phyloP scores from a whole-genome alignment of 2,329 filamentous ascomycete genomes.

The Dothistroma septosporum region DNA sequence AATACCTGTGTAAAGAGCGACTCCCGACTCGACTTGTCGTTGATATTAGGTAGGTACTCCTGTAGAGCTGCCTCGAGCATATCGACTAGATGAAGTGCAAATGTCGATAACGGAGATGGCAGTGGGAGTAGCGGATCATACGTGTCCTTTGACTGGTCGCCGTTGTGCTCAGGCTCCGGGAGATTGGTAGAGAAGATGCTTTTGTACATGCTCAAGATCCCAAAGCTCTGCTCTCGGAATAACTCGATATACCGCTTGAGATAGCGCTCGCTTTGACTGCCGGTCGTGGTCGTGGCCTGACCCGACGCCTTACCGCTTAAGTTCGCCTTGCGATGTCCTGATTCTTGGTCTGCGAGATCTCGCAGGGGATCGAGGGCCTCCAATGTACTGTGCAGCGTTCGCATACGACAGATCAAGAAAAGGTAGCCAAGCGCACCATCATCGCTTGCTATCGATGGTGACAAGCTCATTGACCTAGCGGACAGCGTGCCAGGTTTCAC shows the following conservation, averaged over 20 bases:
- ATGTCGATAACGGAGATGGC: slow-evolving; percentile 75
- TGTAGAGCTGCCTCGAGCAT: slow-evolving; percentile 74
- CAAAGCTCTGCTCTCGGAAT: slow-evolving; percentile 95
- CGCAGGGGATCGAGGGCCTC: slow-evolving; percentile 79
- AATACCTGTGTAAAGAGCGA: slow-evolving; percentile 87
- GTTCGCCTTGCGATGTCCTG: slow-evolving; percentile 40
- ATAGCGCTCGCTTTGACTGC: slow-evolving; percentile 90
- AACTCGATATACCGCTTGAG: slow-evolving; percentile 95
- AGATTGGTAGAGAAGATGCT: slow-evolving; percentile 72
- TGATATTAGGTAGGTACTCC: slow-evolving; percentile 74
- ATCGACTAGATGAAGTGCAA: slow-evolving; percentile 76
- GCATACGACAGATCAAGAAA: slow-evolving; percentile 81
- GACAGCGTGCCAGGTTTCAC: slow-evolving; percentile 26
- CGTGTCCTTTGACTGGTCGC: not conserved
- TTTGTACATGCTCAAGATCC: slow-evolving; percentile 89
- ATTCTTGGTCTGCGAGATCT: slow-evolving; percentile 86
- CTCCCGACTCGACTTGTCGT: slow-evolving; percentile 74
- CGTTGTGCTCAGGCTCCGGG: slow-evolving; percentile 28
- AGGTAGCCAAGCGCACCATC: slow-evolving; percentile 73
- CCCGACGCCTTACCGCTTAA: slow-evolving; percentile 37
- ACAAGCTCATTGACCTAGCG: slow-evolving; percentile 29
- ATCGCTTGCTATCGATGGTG: slow-evolving; percentile 25
- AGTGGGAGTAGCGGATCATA: slow-evolving; percentile 49
- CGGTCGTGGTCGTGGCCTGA: slow-evolving; percentile 46
- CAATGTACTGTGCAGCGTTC: slow-evolving; percentile 73